phyloP scores from a whole-genome alignment of 768 basidiomycete species.

The Chiua virens region DNA sequence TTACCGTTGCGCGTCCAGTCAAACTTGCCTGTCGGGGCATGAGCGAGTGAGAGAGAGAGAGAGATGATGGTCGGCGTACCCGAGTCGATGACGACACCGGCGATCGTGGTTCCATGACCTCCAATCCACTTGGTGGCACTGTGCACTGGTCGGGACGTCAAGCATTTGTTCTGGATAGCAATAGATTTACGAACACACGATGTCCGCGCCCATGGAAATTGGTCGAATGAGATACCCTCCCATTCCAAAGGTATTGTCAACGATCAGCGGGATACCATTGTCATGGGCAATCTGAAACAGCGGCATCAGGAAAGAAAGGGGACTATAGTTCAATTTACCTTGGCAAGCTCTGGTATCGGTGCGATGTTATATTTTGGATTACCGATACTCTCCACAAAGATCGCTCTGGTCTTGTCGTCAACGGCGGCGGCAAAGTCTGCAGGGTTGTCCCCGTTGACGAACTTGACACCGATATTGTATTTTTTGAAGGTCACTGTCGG shows the following conservation, averaged over 20 bases:
- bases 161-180: too few species aligned
- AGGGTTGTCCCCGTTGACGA: conserved; percentile 55
- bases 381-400: conserved; percentile 77
- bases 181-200: conserved; percentile 47
- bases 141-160: conserved; percentile 44
- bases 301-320: background rate
- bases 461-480: conserved; percentile 30
- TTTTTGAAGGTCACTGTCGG: conserved; percentile 19
- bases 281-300: conserved; percentile 61
- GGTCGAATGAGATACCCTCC: conserved; percentile 69
- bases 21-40: conserved; percentile 58
- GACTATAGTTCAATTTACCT: conserved; percentile 37
- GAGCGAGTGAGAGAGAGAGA: too few species aligned
- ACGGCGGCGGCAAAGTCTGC: conserved; percentile 64
- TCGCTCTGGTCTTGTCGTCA: conserved; percentile 74
- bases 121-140: conserved; percentile 87
- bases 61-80: too few species aligned
- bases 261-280: conserved; percentile 72
- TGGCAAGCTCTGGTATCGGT: conserved; percentile 67
- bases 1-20: conserved; percentile 52
- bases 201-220: conserved; percentile 74
- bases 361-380: conserved; percentile 73
- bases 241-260: conserved; percentile 80
- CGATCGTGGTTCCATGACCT: too few species aligned
- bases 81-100: too few species aligned